phyloP scores from a whole-genome alignment of 2,329 filamentous ascomycete species.

The Apiospora koreana region DNA sequence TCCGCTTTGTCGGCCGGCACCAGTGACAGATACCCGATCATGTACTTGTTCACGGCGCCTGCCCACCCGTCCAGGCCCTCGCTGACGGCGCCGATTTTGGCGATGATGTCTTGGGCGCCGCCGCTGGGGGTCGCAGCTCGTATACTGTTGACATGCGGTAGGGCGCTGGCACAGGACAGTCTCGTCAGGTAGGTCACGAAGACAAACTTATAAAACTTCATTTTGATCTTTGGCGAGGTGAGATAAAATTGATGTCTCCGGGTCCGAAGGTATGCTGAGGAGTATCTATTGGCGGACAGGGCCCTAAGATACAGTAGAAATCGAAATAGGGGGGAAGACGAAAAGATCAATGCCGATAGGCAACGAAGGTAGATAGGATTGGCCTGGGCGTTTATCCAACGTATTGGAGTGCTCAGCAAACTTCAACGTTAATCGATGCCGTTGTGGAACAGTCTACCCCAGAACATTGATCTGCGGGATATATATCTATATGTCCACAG shows the following conservation, averaged over 20 bases:
- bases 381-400: neutral
- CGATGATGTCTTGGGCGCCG: neutral
- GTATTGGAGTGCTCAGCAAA: neutral
- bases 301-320: neutral
- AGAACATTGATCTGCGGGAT: neutral
- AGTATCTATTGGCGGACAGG: neutral
- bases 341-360: neutral
- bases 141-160: neutral
- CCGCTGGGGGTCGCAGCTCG: neutral
- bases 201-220: neutral
- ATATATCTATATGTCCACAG: neutral
- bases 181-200: neutral
- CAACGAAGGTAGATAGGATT: neutral
- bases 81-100: neutral
- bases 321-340: neutral
- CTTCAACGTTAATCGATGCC: neutral
- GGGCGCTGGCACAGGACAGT: neutral
- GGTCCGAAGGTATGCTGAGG: no score
- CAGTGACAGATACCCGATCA: neutral
- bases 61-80: neutral
- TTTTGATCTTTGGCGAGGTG: neutral
- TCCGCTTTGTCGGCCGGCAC: neutral
- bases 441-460: neutral
- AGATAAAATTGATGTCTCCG: neutral
- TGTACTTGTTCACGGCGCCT: neutral